Evolutionary conservation across 2,329 filamentous ascomycete genomes (phyloP), one percentile per base, ranked within the genome.

Genomic region (Aureobasidium sp.): DNA sequence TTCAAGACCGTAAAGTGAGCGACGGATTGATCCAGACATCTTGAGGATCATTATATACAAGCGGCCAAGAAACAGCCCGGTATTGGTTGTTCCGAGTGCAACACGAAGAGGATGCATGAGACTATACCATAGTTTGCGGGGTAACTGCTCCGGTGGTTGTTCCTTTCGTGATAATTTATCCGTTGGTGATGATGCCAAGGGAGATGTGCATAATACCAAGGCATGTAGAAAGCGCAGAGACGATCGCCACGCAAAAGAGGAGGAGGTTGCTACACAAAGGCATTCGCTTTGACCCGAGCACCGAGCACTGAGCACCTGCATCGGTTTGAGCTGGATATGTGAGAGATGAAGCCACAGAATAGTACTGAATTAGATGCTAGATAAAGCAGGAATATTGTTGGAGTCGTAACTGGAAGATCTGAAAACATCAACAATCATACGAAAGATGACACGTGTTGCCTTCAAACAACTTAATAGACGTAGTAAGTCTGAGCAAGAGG

Each of bases 401-500:
- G 5, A 27, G 3, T 51, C 47, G 3, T 51, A 4, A 51, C 29
- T 15, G 29, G 1, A 51, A 11, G 17, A 51, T 22, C n/a, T 9
- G n/a, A 22, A 2, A 51, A 22, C 11, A 36, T 51, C 27, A 22
- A 34, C 29, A 51, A 25, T 5, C 7, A 25, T 25, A 6, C 47
- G 11, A 34, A 11, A 20, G 17, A 51, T 22, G 15, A 22, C 48
- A 29, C 48, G 20, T 7, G 15, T 45, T 45, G 42, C n/a, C 31
- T 27, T n/a, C 2, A 12, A 7, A 31, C 5, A 45, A 15, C 55
- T 58, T 22, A 58, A 72, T 88, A 96, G 57, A 92, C 84, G 74
- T 86, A 96, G 71, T 84, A 92, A 15, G 76, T 79, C 78, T 96
- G 91, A 63, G 88, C 86, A 71, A 96, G 78, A 7, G 91, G 91